Base-by-base conservation (phyloP, 495 filamentous ascomycete genomes). In the Trypethelium eluteriae region DNA sequence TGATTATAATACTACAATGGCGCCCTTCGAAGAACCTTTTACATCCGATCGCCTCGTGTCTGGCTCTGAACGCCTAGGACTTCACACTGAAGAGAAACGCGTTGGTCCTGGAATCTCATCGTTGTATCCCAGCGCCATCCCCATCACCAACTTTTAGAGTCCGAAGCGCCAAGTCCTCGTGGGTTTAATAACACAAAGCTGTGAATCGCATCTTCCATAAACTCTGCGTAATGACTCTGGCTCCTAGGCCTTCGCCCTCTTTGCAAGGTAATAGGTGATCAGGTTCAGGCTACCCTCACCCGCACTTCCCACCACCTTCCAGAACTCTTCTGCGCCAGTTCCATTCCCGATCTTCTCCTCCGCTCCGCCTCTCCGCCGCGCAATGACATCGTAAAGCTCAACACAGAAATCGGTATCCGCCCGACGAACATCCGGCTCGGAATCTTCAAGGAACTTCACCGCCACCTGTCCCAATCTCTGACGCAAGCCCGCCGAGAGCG, bases 331-430 rank as follows among this genome's bases (percentile, higher is more conserved):
- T 61, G 71, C 70, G 14, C 62, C 64, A 25, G 18, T 64, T 32
- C 67, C 69, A 18, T 46, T 36, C 63, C 63, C 12, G 11, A 71
- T 71, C 74, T 72, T 41, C 69, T 74, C n/a, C 32, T 66, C 36
- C 70, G 64, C 34, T 3, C 12, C 50, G 16, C 47, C 25, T 57
- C 36, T 38, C 14, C 35, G 32, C 44, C 25, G 3, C 18, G 85
- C 84, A 34, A 92, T 80, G 63, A 87, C 80, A 38, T 84, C 81
- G 69, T 93, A 87, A 67, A 97, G 75, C 65, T 82, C 85, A 1
- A 93, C 85, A 68, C 89, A 92, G 35, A 96, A 79, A 70, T 90
- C 84, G 5, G 91, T 86, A 6, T 87, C 89, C 67, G 90, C 88
- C 76, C 89, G 88, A 34, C 93, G 79, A 2, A 96, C 86, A 69